A percentile compares a stretch with the other conserved stretches of the same genome.
Evolutionary conservation across 176 grass and related monocot genomes (phyloP).

Genomic region (Bothriochloa decipiens): DNA sequence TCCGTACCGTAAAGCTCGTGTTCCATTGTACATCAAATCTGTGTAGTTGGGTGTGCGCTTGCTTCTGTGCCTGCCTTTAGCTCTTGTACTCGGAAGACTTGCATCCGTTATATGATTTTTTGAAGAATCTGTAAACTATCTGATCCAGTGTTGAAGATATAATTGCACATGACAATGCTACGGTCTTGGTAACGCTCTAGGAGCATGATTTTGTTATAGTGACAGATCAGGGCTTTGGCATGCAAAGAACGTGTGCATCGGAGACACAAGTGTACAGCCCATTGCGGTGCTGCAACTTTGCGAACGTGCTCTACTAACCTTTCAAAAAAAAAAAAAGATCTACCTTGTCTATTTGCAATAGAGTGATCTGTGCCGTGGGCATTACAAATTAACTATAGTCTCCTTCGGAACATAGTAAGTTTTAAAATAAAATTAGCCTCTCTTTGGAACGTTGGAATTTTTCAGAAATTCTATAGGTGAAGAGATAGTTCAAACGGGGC

Average conservation of each 20-base stretch:
- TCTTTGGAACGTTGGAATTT: background rate
- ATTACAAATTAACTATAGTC: too few relatives aligned
- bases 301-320: background rate
- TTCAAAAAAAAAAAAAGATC: too few relatives aligned
- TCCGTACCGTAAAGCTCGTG: slow-evolving; percentile 28
- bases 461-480: too few relatives aligned
- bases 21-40: background rate
- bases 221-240: background rate
- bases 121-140: background rate
- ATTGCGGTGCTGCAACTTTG: background rate
- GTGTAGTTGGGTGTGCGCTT: slow-evolving; percentile 23
- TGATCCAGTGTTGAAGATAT: background rate
- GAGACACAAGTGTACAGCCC: background rate
- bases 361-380: too few relatives aligned
- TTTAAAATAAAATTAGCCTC: background rate
- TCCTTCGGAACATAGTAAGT: too few relatives aligned
- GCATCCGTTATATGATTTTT: background rate
- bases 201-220: background rate
- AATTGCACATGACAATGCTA: background rate
- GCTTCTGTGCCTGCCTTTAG: background rate
- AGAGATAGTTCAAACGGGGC: too few relatives aligned
- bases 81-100: background rate
- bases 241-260: background rate
- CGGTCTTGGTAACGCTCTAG: background rate
- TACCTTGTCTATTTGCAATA: too few relatives aligned